Percentiles rank a stretch among this genome's conserved stretches.
Conservation (phyloP, 345 rosid genomes). For the Populus tremula region DNA sequence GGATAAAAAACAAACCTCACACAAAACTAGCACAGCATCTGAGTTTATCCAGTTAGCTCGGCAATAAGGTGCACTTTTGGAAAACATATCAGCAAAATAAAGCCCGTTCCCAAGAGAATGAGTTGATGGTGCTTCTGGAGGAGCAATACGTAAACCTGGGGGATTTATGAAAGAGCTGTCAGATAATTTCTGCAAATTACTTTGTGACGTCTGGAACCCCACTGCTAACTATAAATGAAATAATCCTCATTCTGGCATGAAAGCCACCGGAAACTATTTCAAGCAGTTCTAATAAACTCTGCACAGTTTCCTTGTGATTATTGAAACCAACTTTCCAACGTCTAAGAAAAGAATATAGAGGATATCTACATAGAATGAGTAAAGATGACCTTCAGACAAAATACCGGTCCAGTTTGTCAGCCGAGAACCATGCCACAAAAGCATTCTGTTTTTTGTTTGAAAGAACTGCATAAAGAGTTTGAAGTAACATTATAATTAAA, state of each 20-base stretch:
- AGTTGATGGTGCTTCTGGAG: slow-evolving; percentile 88
- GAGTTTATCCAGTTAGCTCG: slow-evolving; percentile 40
- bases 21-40: slow-evolving; percentile 76
- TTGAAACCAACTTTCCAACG: no score
- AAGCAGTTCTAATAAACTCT: no score
- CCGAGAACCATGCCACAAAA: slow-evolving; percentile 93
- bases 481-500: background rate
- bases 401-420: slow-evolving; percentile 95
- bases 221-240: no score
- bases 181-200: no score
- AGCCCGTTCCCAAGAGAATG: slow-evolving; percentile 95
- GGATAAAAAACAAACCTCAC: slow-evolving; percentile 50
- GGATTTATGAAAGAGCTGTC: slow-evolving; percentile 1
- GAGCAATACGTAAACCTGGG: slow-evolving; percentile 90
- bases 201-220: no score
- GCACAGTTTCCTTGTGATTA: no score
- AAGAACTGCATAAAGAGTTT: slow-evolving; percentile 46
- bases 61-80: slow-evolving; percentile 92
- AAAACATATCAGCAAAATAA: slow-evolving; percentile 98
- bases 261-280: no score
- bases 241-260: no score
- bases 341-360: no score
- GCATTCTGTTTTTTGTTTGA: slow-evolving; percentile 60
- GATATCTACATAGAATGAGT: no score
- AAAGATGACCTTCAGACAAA: slow-evolving; percentile 73